phyloP scores from a whole-genome alignment of 192 early-diverging fungal genomes.

The Coemansia sp. region DNA sequence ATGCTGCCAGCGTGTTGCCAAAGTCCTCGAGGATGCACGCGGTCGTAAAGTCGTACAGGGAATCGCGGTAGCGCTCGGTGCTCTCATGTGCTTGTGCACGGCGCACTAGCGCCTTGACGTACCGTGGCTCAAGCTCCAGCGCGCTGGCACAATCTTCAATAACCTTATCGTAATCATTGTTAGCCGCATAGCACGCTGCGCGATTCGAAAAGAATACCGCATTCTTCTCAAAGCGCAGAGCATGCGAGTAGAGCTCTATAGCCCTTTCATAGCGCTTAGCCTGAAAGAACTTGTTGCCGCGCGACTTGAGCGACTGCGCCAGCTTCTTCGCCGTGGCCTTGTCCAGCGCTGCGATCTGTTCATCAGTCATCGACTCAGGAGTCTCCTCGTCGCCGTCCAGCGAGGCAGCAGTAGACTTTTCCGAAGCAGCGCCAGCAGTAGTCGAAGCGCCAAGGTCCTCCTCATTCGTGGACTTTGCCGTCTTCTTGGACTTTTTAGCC shows the following conservation, averaged over 20 bases:
- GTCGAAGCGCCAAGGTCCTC: background rate
- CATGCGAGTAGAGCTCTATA: constrained; percentile 83
- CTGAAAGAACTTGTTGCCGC: constrained; percentile 86
- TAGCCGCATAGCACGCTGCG: constrained; percentile 85
- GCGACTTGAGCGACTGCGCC: constrained; percentile 74
- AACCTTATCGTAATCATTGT: constrained; percentile 69
- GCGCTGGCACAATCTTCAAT: constrained; percentile 86
- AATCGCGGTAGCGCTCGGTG: constrained; percentile 49
- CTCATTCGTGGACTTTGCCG: constrained; percentile 23
- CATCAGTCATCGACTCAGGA: constrained; percentile 50
- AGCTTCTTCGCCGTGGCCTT: constrained; percentile 55
- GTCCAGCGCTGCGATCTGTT: constrained; percentile 53
- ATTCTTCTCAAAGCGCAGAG: constrained; percentile 76
- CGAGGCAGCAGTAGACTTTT: constrained; percentile 16
- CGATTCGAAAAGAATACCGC: constrained; percentile 94
- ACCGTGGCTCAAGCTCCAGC: constrained; percentile 77
- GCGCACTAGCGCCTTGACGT: constrained; percentile 84
- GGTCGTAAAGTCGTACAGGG: constrained; percentile 82
- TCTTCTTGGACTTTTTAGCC: constrained; percentile 48
- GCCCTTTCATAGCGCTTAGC: constrained; percentile 83
- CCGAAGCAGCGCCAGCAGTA: background rate
- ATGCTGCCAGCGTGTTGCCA: constrained; percentile 76
- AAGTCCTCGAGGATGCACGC: constrained; percentile 95
- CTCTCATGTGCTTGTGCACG: constrained; percentile 67
- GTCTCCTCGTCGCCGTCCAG: constrained; percentile 41